These are phyloP conservation scores for Eruca vesicaria DNA, from an alignment of 441 rosid genomes.

Conservation along the genomic window DNA sequence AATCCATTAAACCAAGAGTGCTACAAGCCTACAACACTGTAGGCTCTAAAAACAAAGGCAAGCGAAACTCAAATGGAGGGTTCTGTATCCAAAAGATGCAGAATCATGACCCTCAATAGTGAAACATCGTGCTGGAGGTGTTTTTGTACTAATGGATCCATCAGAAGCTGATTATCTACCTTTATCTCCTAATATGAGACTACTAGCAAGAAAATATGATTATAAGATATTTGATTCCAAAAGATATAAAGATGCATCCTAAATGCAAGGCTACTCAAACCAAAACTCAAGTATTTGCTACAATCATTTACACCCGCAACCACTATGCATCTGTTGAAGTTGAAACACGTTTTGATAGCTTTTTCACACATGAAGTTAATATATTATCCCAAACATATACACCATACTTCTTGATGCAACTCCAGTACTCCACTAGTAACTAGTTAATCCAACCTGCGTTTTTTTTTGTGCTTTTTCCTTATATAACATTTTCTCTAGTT, in stretches of 20 bases:
- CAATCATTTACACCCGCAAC: not conserved
- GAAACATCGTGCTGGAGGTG: not conserved
- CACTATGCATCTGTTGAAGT: not conserved
- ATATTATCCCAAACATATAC: no score
- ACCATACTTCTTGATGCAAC: no score
- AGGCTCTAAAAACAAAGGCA: not conserved
- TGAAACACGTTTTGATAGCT: not conserved
- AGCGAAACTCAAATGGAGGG: not conserved
- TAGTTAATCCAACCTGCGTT: no score
- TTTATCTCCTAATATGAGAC: not conserved
- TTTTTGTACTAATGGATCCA: not conserved
- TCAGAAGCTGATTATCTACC: not conserved
- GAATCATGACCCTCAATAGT: not conserved
- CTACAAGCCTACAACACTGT: not conserved
- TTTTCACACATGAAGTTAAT: no score
- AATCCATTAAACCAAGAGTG: not conserved
- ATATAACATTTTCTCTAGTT: no score
- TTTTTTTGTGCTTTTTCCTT: no score
- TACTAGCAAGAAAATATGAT: not conserved
- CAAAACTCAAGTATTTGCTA: not conserved
- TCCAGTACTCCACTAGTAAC: no score
- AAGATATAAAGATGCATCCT: not conserved
- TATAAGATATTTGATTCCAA: not conserved
- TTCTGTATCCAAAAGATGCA: not conserved
- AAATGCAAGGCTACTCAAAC: not conserved